phyloP scores from a whole-genome alignment of 2,329 filamentous ascomycete species.

The Fusarium liriodendri region DNA sequence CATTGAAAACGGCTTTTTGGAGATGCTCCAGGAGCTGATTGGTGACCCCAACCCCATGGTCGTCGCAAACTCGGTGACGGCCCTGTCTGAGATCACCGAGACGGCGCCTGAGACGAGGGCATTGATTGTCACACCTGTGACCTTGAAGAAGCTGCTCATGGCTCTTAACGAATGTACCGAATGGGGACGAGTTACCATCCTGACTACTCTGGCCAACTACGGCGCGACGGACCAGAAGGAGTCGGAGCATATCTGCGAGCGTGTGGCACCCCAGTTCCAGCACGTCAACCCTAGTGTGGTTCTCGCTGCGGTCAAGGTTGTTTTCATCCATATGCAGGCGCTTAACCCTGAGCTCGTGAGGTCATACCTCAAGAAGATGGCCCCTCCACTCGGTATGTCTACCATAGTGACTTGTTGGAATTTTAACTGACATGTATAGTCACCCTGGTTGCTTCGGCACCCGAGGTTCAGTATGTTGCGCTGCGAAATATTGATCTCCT shows the following conservation, averaged over 20 bases:
- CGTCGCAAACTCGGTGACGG: slow-evolving; percentile 96
- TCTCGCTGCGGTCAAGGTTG: slow-evolving; percentile 95
- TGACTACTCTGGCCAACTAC: slow-evolving; percentile 91
- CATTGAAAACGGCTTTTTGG: slow-evolving; percentile 95
- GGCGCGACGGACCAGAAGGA: slow-evolving; percentile 90
- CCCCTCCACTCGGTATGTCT: slow-evolving; percentile 84
- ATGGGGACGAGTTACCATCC: slow-evolving; percentile 95
- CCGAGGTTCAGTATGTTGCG: slow-evolving; percentile 98
- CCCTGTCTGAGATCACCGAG: slow-evolving; percentile 90
- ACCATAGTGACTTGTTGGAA: background rate
- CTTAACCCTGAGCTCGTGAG: slow-evolving; percentile 82
- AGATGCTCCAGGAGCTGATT: slow-evolving; percentile 93
- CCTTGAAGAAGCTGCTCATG: slow-evolving; percentile 94
- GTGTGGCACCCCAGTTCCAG: slow-evolving; percentile 96
- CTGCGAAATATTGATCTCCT: slow-evolving; percentile 95
- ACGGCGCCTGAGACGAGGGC: slow-evolving; percentile 91
- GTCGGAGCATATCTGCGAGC: slow-evolving; percentile 97
- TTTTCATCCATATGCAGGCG: slow-evolving; percentile 94
- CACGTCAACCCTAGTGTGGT: slow-evolving; percentile 98
- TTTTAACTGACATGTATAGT: slow-evolving; percentile 62
- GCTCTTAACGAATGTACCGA: slow-evolving; percentile 98
- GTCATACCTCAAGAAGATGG: slow-evolving; percentile 98
- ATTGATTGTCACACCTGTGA: slow-evolving; percentile 82
- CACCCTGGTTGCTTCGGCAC: slow-evolving; percentile 92
- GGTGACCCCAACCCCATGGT: slow-evolving; percentile 99